A percentile compares a stretch with the other conserved stretches of the same genome.
phyloP scores from a whole-genome alignment of 1,139 yeast species.

The Pneumocystis jirovecii region DNA sequence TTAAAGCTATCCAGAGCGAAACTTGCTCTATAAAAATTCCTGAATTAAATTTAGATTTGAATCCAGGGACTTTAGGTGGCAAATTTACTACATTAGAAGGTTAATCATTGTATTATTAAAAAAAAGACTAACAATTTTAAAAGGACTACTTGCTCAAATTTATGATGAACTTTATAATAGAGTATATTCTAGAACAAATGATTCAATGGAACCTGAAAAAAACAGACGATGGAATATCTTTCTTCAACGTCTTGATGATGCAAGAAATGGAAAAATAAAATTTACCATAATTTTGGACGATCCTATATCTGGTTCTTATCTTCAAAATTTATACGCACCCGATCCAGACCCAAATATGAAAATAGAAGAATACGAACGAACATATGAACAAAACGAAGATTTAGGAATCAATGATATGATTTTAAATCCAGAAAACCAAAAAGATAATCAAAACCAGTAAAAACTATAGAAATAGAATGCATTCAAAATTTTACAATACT shows the following conservation, averaged over 20 bases:
- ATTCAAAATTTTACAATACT: not conserved
- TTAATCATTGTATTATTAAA: not conserved
- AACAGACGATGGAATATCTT: conserved; percentile 68
- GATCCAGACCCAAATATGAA: conserved; percentile 93
- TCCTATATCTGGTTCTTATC: conserved; percentile 87
- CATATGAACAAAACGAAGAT: conserved; percentile 57
- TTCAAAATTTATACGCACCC: conserved; percentile 96
- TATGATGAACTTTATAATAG: conserved; percentile 74
- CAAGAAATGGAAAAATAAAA: conserved; percentile 67
- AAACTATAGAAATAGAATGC: not conserved
- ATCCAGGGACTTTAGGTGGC: conserved; percentile 96
- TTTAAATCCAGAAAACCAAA: not conserved
- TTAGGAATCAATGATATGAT: conserved; percentile 60
- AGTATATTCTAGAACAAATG: conserved; percentile 76
- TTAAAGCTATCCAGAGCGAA: conserved; percentile 29
- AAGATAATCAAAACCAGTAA: not conserved
- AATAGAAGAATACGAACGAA: conserved; percentile 55
- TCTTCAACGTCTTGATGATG: conserved; percentile 59
- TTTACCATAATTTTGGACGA: conserved; percentile 84
- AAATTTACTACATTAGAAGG: conserved; percentile 69
- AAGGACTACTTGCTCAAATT: conserved; percentile 81
- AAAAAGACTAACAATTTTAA: conserved; percentile 21
- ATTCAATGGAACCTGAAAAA: conserved; percentile 73
- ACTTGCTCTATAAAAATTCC: conserved; percentile 79
- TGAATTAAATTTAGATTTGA: conserved; percentile 76